Base-by-base conservation (phyloP, 169 alveolate genomes). In the Theileria parva region DNA sequence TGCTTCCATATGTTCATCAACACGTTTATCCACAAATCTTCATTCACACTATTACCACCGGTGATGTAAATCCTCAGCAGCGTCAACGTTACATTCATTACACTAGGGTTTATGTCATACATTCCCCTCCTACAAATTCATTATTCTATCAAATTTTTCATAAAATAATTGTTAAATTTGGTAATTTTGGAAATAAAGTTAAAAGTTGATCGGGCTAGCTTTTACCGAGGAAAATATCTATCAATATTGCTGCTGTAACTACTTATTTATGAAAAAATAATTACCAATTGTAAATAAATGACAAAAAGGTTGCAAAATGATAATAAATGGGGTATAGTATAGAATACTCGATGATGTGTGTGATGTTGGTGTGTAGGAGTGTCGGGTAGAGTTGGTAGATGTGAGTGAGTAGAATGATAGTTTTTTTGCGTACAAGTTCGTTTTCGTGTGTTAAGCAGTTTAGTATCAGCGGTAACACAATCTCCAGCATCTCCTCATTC, bases 31-130 rank as follows among this genome's bases (percentile, higher is more conserved):
- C 94, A 84, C 2, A n/a, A 25, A 6, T 37, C 48, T 81, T 94
- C 93, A 73, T 93, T 94, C 57, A 91, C 86, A 19, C 92, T 63
- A 90, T 94, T 76, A 79, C 80, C 78, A 78, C 92, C 80, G 51
- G 85, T 55, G 4, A 55, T 55, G 9, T 21, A 3, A 17, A 61
- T 27, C 34, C n/a, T 27, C 72, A 96, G 92, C 66, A 91, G 92
- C 68, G 94, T 94, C 30, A 97, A 90, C 7, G 98, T 88, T 13
- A 95, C 95, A 5, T 96, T 95, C 99, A 97, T 97, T 25, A 97
- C 98, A n/a, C 96, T 85, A 15, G 98, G 98, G 70, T 95, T 97
- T 59, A 88, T 92, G 85, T 97, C 99, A 88, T 97, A 91, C 15
- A 96, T 86, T 63, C 96, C 95, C 74, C 91, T 93, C 79, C 96